Conservation (phyloP, 2,329 filamentous ascomycete species). For the Aspergillus pseudoglaucus region DNA sequence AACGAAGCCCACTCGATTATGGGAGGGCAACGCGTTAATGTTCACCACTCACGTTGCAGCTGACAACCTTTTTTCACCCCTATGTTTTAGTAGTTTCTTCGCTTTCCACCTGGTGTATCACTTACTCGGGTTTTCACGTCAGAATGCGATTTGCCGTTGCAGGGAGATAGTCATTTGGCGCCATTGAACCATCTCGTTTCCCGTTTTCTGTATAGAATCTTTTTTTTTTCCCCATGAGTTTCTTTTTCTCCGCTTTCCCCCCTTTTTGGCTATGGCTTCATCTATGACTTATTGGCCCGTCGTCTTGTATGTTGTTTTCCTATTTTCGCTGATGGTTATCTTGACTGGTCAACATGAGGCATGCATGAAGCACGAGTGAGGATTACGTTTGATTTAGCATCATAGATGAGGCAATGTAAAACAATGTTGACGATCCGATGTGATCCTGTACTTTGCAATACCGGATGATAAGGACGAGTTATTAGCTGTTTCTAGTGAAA, state of each 20-base stretch:
- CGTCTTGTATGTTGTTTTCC: constrained; percentile 16
- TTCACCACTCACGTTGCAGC: too few species aligned
- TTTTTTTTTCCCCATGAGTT: constrained; percentile 14
- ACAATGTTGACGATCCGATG: constrained; percentile 15
- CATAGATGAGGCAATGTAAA: constrained; percentile 37
- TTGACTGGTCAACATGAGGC: constrained; percentile 18
- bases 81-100: constrained; percentile 42
- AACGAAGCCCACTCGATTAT: constrained; percentile 5
- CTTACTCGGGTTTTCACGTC: constrained; percentile 24
- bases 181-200: constrained; percentile 24
- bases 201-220: constrained; percentile 33
- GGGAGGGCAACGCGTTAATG: too few species aligned
- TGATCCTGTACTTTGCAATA: constrained; percentile 6
- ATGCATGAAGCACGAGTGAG: constrained; percentile 23
- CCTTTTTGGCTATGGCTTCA: constrained; percentile 17
- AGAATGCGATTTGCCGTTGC: constrained; percentile 27
- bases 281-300: constrained; percentile 21
- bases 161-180: constrained; percentile 31
- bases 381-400: constrained; percentile 26
- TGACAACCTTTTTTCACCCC: constrained; percentile 18
- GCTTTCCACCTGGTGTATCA: constrained; percentile 30
- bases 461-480: background rate
- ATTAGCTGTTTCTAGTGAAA: too few species aligned
- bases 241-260: constrained; percentile 10
- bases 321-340: constrained; percentile 18